phyloP scores from a whole-genome alignment of 2,329 filamentous ascomycete genomes.

The Fusarium fujikuroi region DNA sequence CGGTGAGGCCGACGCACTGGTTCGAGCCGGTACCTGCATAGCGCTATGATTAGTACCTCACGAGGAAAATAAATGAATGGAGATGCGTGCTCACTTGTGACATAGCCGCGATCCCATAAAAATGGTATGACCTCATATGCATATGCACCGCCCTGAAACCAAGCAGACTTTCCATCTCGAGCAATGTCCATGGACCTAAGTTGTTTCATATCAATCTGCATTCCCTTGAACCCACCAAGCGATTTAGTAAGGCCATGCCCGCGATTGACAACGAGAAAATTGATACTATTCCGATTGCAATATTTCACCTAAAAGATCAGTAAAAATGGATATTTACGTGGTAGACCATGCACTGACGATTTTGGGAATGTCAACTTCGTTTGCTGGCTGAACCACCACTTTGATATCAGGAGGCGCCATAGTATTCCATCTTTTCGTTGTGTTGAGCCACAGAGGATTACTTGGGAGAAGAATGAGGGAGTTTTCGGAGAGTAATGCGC shows the following conservation, averaged over 20 bases:
- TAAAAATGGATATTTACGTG: accelerated
- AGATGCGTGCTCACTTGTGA: background rate
- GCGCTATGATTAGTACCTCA: background rate
- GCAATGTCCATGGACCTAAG: background rate
- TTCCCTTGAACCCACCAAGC: background rate
- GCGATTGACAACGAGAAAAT: background rate
- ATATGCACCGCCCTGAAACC: background rate
- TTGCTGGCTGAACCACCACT: background rate
- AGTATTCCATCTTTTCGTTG: background rate
- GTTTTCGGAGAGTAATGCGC: background rate
- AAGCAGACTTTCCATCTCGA: background rate
- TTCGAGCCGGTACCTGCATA: background rate
- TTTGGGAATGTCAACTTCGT: background rate
- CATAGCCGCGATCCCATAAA: background rate
- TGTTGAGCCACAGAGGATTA: background rate
- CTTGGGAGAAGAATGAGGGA: background rate
- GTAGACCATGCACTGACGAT: accelerated
- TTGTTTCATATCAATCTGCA: background rate
- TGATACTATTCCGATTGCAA: background rate
- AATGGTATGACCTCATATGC: background rate
- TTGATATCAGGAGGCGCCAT: background rate
- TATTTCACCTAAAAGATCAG: background rate
- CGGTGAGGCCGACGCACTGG: background rate
- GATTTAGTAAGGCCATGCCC: background rate
- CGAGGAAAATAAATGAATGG: accelerated